Base-by-base conservation (phyloP, 495 filamentous ascomycete genomes). In the Hyaloscypha finlandica region DNA sequence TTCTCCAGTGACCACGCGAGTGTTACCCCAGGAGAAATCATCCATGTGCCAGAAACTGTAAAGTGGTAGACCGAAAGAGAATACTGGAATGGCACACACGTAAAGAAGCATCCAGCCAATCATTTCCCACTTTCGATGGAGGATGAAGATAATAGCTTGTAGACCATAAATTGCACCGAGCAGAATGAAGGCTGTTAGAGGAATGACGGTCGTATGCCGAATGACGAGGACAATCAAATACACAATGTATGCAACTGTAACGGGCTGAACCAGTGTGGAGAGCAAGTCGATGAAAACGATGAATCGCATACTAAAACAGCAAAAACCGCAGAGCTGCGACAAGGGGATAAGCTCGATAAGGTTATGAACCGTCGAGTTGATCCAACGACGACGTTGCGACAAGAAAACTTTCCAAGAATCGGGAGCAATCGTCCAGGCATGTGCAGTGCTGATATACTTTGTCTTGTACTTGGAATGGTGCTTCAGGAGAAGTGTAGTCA, bases 11-110 rank as follows among this genome's bases (percentile, higher is more conserved):
- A 99, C 93, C 52, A 99, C 84, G 84, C 93, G 92, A 35, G 93
- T 97, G 77, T 96, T 97, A 77, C 93, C 93, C 93, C 93, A 97
- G 70, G 88, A 90, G 86, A 99, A 99, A 82, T 99, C 95, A 77
- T 99, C 95, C 95, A 97, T 97, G 78, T 98, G 85, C 95, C 95
- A 99, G 87, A 99, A 99, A 54, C 94, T 84, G 78, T 98, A 99
- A 6, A 99, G 84, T 1, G 95, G 95, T 8, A 99, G 83, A 60
- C 86, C 93, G 68, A 96, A 90, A 33, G 92, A 87, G 85, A 96
- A 98, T 69, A 99, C 86, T 14, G 95, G 95, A 63, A 96, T 89
- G 61, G 95, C 96, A 30, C 95, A 71, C 56, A 99, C 82, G 78
- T 99, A 99, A 61, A 99, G 87, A 68, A 99, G 78, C 93, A 99